phyloP scores from a whole-genome alignment of 2,329 filamentous ascomycete genomes.

The Purpureocillium takamizusanense region DNA sequence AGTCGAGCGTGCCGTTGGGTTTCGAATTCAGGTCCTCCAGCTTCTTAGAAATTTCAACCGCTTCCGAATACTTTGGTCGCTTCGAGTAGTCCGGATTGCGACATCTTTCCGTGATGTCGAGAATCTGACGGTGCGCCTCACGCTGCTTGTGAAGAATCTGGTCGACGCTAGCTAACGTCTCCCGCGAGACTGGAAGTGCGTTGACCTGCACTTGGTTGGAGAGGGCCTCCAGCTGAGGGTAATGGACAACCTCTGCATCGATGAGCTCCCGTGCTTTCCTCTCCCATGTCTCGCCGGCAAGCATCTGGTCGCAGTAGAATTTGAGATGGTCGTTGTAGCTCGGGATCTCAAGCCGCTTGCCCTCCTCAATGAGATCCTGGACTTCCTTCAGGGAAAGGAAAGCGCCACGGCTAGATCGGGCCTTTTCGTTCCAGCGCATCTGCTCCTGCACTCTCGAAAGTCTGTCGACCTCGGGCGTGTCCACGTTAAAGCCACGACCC shows the following conservation, averaged over 20 bases:
- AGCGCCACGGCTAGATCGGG: slow-evolving; percentile 52
- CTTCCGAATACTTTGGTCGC: slow-evolving; percentile 79
- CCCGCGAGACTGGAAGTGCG: slow-evolving; percentile 68
- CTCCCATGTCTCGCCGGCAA: slow-evolving; percentile 81
- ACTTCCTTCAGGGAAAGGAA: slow-evolving; percentile 72
- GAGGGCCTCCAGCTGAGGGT: slow-evolving; percentile 86
- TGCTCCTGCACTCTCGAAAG: slow-evolving; percentile 75
- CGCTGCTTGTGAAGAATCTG: slow-evolving; percentile 92
- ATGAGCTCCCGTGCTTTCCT: slow-evolving; percentile 87
- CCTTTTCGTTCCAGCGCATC: slow-evolving; percentile 80
- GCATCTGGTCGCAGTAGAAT: slow-evolving; percentile 66
- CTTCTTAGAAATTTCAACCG: slow-evolving; percentile 81
- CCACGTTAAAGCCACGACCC: slow-evolving; percentile 81
- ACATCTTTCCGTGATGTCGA: slow-evolving; percentile 70
- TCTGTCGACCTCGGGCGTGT: slow-evolving; percentile 78
- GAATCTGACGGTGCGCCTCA: slow-evolving; percentile 82
- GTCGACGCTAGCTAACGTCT: slow-evolving; percentile 76
- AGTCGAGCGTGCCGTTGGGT: slow-evolving; percentile 78
- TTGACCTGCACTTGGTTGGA: slow-evolving; percentile 67
- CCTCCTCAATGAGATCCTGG: slow-evolving; percentile 66
- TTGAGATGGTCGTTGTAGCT: slow-evolving; percentile 71
- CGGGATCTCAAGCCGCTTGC: slow-evolving; percentile 67
- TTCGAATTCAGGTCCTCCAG: slow-evolving; percentile 88
- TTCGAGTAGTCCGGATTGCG: slow-evolving; percentile 66
- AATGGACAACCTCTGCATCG: slow-evolving; percentile 83